A percentile compares a stretch with the other conserved stretches of the same genome.
Conservation (phyloP, 331 rosid species). For the Acacia pycnantha region DNA sequence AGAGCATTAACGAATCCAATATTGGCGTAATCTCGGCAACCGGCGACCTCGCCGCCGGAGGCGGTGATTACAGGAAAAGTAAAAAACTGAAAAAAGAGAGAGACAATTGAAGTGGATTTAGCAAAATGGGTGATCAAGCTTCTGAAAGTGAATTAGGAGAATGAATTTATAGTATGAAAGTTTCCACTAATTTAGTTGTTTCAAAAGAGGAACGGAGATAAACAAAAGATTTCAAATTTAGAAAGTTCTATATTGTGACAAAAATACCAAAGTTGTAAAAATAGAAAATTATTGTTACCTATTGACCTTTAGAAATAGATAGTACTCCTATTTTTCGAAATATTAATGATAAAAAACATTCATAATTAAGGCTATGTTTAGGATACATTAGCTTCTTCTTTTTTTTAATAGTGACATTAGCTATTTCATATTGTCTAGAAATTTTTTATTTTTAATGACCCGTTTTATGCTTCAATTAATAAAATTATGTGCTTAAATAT, state of each 20-base stretch:
- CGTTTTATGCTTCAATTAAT: background rate
- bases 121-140: slow-evolving; percentile 19
- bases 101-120: background rate
- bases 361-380: background rate
- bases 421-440: background rate
- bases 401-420: background rate
- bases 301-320: background rate
- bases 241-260: background rate
- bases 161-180: background rate
- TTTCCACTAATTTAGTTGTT: background rate
- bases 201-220: background rate
- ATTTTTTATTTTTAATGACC: background rate
- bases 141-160: background rate
- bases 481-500: background rate
- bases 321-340: background rate
- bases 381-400: no score
- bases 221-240: background rate
- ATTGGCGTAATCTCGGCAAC: background rate
- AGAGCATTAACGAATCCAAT: background rate
- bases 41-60: slow-evolving; percentile 26
- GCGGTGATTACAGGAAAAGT: background rate
- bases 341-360: background rate
- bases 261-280: background rate
- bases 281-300: background rate
- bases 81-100: background rate